These are phyloP conservation scores for Ustilago lituana DNA, from an alignment of 1,284 basidiomycete genomes.

Conservation along the genomic window DNA sequence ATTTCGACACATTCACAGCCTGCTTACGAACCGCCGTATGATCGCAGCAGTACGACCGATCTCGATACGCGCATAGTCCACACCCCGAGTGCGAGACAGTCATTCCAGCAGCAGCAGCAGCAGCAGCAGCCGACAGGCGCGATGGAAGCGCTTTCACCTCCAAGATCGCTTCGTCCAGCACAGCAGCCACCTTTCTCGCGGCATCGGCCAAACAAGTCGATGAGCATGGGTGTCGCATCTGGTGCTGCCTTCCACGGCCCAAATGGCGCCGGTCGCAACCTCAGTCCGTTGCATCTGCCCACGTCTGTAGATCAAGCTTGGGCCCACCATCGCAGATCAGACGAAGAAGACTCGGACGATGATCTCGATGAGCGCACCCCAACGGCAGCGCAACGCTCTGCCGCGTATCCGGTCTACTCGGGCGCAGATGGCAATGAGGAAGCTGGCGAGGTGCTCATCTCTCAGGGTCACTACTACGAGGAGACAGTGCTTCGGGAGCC, in stretches of 20 bases:
- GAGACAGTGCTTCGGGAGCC: slow-evolving; percentile 22
- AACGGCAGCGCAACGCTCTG: slow-evolving; percentile 1
- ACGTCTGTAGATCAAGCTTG: slow-evolving; percentile 3
- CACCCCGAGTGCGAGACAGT: no score
- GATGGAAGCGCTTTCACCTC: slow-evolving; percentile 12
- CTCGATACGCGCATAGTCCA: slow-evolving; percentile 2
- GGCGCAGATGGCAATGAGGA: slow-evolving; percentile 19
- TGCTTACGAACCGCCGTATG: slow-evolving; percentile 8
- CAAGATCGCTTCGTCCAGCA: slow-evolving; percentile 23
- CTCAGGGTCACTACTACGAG: slow-evolving; percentile 39
- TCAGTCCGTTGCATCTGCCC: neutral
- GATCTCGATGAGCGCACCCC: slow-evolving; percentile 11
- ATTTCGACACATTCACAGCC: slow-evolving; percentile 9
- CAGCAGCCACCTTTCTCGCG: slow-evolving; percentile 3
- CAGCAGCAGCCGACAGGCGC: slow-evolving; percentile 1
- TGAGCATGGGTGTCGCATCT: slow-evolving; percentile 9
- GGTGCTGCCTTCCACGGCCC: slow-evolving; percentile 1
- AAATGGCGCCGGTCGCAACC: slow-evolving; percentile 5
- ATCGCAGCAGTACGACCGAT: slow-evolving; percentile 9
- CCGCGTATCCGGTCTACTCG: slow-evolving; percentile 41
- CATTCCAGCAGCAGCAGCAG: no score
- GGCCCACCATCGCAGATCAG: slow-evolving; percentile 5
- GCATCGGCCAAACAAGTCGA: slow-evolving; percentile 14
- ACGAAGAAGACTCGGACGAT: slow-evolving; percentile 1
- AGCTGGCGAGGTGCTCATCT: slow-evolving; percentile 37